These are phyloP conservation scores for Suillus americanus DNA, from an alignment of 768 basidiomycete genomes.

Conservation along the genomic window DNA sequence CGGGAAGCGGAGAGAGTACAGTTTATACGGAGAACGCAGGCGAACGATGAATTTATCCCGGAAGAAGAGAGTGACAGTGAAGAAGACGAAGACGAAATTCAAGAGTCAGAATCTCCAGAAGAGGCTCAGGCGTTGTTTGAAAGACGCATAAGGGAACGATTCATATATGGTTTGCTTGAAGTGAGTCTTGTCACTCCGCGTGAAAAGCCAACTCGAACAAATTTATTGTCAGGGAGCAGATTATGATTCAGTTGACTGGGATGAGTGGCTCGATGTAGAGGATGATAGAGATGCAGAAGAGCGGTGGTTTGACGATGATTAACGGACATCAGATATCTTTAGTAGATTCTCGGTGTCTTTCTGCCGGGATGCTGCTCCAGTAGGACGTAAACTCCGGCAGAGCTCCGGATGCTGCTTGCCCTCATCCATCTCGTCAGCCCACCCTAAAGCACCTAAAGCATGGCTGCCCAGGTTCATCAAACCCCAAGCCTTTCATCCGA, in stretches of 20 bases:
- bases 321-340: constrained; percentile 6
- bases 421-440: constrained; percentile 39
- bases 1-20: constrained; percentile 65
- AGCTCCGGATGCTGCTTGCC: constrained; percentile 32
- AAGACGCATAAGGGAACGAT: constrained; percentile 60
- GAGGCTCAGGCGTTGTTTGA: constrained; percentile 55
- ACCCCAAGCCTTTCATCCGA: constrained; percentile 37
- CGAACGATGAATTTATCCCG: constrained; percentile 50
- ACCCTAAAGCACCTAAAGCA: constrained; percentile 36
- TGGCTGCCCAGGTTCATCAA: constrained; percentile 19
- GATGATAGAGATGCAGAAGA: constrained; percentile 65
- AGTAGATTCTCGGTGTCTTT: constrained; percentile 18
- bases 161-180: constrained; percentile 76
- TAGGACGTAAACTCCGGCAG: not conserved
- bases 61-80: constrained; percentile 62
- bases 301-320: constrained; percentile 67
- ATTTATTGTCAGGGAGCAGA: constrained; percentile 51
- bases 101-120: constrained; percentile 43
- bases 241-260: constrained; percentile 76
- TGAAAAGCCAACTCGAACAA: constrained; percentile 7
- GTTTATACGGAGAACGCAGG: constrained; percentile 40
- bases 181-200: constrained; percentile 37
- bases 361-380: constrained; percentile 7
- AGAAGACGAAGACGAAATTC: constrained; percentile 20
- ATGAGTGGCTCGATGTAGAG: constrained; percentile 62